Conservation (phyloP, 495 filamentous ascomycete species). For the Neurospora hispaniola region DNA sequence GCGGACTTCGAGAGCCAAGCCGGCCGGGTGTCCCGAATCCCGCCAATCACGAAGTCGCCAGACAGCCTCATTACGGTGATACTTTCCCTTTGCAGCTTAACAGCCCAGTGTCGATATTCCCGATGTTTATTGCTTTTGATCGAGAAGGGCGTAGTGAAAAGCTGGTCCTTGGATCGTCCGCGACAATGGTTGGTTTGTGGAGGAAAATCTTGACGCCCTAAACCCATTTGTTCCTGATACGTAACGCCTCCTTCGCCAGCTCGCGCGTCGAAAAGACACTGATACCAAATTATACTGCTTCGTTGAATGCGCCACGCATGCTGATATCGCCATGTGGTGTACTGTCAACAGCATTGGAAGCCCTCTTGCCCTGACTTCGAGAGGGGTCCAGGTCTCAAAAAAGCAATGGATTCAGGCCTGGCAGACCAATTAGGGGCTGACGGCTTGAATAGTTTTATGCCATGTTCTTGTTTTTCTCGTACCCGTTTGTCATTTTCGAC, state of each 20-base stretch:
- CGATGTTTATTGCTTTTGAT: not conserved
- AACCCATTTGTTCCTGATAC: not conserved
- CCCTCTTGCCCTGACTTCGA: not conserved
- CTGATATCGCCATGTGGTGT: not conserved
- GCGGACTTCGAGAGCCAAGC: not conserved
- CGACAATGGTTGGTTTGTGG: not conserved
- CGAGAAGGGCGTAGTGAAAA: not conserved
- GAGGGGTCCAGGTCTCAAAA: not conserved
- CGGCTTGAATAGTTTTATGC: not conserved
- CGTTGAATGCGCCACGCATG: not conserved
- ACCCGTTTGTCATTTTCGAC: not conserved
- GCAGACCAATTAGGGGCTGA: not conserved
- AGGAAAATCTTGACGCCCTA: not conserved
- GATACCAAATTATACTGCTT: not conserved
- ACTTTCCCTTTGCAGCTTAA: not conserved
- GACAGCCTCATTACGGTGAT: slow-evolving; percentile 2
- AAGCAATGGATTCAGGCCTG: not conserved
- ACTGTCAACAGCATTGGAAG: not conserved
- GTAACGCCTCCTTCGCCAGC: not conserved
- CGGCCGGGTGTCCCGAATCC: not conserved
- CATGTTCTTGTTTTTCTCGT: not conserved
- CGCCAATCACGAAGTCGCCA: not conserved
- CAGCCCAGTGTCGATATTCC: slow-evolving; percentile 2
- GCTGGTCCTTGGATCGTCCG: slow-evolving; percentile 1
- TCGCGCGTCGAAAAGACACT: not conserved